These are phyloP conservation scores for Phaffia australis DNA, from an alignment of 768 basidiomycete species.

Conservation along the genomic window DNA sequence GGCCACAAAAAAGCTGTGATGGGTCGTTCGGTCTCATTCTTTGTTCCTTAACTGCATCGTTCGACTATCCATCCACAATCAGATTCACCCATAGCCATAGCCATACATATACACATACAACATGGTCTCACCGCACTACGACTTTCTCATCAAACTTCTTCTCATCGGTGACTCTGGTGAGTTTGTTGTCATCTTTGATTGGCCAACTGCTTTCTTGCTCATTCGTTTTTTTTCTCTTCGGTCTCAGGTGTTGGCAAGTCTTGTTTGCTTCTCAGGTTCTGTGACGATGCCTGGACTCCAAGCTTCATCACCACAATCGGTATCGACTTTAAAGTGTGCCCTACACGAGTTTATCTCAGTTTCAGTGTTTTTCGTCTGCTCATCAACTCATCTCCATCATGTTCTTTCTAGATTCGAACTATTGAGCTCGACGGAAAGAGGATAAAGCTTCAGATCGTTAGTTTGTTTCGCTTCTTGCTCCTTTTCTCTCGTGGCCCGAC, in stretches of 20 bases:
- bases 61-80: not conserved
- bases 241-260: constrained; percentile 81
- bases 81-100: no score
- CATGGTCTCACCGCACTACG: constrained; percentile 64
- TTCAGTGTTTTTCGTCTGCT: not conserved
- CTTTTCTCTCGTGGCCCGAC: not conserved
- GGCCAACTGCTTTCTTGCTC: not conserved
- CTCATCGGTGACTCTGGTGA: constrained; percentile 92
- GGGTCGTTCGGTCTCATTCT: not conserved
- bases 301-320: constrained; percentile 99
- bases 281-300: constrained; percentile 98
- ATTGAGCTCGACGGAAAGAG: constrained; percentile 97
- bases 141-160: constrained; percentile 79
- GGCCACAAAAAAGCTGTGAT: not conserved
- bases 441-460: constrained; percentile 95
- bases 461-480: constrained; percentile 36
- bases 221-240: constrained; percentile 23
- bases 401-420: constrained; percentile 58
- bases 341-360: not conserved
- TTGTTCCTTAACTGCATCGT: not conserved
- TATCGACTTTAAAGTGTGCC: constrained; percentile 27
- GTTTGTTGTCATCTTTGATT: constrained; percentile 13
- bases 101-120: not conserved
- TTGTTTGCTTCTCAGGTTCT: constrained; percentile 81
- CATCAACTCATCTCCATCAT: not conserved